phyloP scores from a whole-genome alignment of 345 rosid species.

The Garcia nutans region DNA sequence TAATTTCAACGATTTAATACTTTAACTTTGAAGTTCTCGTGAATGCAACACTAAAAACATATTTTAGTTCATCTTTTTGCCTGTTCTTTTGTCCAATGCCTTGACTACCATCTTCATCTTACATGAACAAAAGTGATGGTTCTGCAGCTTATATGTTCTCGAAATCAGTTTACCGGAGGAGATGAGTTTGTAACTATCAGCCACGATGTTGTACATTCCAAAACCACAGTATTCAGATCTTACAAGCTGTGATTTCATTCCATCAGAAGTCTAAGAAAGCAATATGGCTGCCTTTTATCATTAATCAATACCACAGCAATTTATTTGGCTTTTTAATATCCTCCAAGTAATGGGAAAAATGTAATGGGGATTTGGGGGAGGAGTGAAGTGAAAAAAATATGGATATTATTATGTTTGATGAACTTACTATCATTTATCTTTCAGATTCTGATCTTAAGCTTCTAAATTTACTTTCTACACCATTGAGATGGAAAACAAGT shows the following conservation, averaged over 20 bases:
- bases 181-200: constrained; percentile 51
- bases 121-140: not conserved
- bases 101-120: not conserved
- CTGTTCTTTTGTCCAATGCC: constrained; percentile 1
- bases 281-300: not conserved
- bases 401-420: not conserved
- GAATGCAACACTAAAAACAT: not conserved
- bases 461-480: not conserved
- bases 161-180: constrained; percentile 77
- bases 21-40: not conserved
- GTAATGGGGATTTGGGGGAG: not conserved
- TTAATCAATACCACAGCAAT: not conserved
- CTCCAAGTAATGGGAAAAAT: not conserved
- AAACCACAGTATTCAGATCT: not conserved
- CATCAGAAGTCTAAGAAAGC: not conserved
- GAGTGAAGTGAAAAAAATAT: not conserved
- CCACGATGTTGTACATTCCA: constrained; percentile 13
- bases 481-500: not conserved
- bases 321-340: not conserved
- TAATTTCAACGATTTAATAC: not conserved
- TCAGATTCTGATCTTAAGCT: not conserved
- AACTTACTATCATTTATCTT: not conserved
- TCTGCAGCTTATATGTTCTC: constrained; percentile 76
- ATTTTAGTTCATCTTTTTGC: not conserved
- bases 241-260: not conserved